Percentiles rank a stretch among this genome's conserved stretches.
phyloP scores from a whole-genome alignment of 75 land plant species.

The Cryptomeria japonica region DNA sequence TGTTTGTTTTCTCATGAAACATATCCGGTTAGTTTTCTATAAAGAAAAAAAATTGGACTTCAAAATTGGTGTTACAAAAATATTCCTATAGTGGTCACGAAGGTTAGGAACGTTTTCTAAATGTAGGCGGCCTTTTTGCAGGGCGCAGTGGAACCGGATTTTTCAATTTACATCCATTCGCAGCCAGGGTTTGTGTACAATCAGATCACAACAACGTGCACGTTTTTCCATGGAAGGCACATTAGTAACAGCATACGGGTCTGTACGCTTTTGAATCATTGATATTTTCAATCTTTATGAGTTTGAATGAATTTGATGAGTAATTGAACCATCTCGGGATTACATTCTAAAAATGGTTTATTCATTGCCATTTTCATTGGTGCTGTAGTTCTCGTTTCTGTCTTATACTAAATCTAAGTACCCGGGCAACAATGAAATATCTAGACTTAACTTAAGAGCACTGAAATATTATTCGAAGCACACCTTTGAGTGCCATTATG shows the following conservation, averaged over 20 bases:
- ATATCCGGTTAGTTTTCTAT: background rate
- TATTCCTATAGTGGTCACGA: background rate
- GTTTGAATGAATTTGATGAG: background rate
- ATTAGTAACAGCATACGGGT: conserved; percentile 69
- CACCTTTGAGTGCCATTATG: background rate
- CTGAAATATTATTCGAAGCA: background rate
- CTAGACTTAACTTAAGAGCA: background rate
- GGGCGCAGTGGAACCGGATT: conserved; percentile 33
- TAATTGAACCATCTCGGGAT: background rate
- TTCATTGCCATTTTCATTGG: background rate
- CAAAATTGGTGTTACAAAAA: background rate
- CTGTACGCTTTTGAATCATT: background rate
- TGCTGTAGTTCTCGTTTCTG: background rate
- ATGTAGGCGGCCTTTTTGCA: background rate
- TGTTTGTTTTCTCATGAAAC: background rate
- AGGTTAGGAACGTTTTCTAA: background rate
- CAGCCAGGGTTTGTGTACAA: conserved; percentile 79
- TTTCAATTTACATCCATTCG: conserved; percentile 79
- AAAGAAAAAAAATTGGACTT: background rate
- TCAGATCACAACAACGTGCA: conserved; percentile 60
- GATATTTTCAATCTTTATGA: background rate
- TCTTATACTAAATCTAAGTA: background rate
- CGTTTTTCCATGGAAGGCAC: conserved; percentile 69
- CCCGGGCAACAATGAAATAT: background rate
- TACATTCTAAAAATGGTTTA: background rate